Percentiles rank a stretch among this genome's conserved stretches.
Evolutionary conservation across 495 filamentous ascomycete genomes (phyloP).

Genomic region (Talaromyces ruber): DNA sequence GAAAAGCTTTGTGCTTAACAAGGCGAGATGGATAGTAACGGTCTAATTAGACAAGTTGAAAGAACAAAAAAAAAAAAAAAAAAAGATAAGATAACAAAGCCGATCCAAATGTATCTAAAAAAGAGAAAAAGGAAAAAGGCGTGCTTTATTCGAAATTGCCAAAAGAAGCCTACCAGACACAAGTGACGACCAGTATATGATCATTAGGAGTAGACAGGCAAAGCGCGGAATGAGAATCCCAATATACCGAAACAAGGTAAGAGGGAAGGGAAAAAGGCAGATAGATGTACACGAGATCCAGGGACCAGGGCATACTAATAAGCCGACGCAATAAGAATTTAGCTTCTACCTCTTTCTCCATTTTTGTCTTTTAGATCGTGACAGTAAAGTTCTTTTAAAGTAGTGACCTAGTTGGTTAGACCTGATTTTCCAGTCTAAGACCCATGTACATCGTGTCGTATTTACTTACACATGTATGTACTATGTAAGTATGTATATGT

Average conservation of each 20-base stretch:
- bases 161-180: background rate
- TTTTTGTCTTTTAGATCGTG: background rate
- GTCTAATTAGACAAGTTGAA: background rate
- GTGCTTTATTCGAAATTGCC: background rate
- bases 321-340: background rate
- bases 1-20: background rate
- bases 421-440: background rate
- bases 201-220: background rate
- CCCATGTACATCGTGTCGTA: background rate
- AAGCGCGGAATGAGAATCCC: background rate
- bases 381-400: background rate
- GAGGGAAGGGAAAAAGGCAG: background rate
- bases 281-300: background rate
- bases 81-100: background rate
- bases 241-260: background rate
- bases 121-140: background rate
- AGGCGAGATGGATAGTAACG: background rate
- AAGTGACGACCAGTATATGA: background rate
- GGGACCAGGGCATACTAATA: background rate
- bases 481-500: background rate
- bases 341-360: background rate
- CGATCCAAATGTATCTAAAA: background rate
- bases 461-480: background rate
- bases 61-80: background rate
- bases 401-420: background rate